Evolutionary conservation across 2,329 filamentous ascomycete species (phyloP).

Genomic region (Monosporascus sp.): DNA sequence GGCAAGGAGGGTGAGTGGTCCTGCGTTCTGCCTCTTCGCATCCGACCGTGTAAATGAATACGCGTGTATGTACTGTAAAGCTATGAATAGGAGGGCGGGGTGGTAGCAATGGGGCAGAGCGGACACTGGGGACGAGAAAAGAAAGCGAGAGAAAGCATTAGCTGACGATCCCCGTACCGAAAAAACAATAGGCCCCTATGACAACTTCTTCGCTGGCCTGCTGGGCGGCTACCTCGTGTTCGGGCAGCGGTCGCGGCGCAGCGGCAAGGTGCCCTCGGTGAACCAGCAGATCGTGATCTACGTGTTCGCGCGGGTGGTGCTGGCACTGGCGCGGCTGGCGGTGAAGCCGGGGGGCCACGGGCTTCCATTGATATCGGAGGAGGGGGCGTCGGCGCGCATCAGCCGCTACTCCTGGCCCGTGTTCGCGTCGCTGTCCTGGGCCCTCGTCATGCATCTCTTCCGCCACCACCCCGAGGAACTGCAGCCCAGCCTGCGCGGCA

Average conservation of each 20-base stretch:
- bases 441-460: conserved; percentile 91
- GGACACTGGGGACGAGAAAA: background rate
- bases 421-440: conserved; percentile 90
- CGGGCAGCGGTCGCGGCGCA: conserved; percentile 58
- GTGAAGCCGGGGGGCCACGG: conserved; percentile 56
- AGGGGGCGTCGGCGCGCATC: conserved; percentile 43
- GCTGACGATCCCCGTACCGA: conserved; percentile 1
- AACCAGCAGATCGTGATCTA: conserved; percentile 98
- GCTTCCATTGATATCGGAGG: conserved; percentile 44
- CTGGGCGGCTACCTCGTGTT: conserved; percentile 92
- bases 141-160: background rate
- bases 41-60: conserved; percentile 22
- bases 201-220: conserved; percentile 81
- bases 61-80: background rate
- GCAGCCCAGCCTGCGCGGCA: conserved; percentile 84
- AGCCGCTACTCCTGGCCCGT: conserved; percentile 79
- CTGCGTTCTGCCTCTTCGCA: background rate
- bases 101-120: background rate
- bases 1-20: conserved; percentile 50
- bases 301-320: conserved; percentile 85
- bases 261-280: conserved; percentile 68
- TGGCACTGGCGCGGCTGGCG: conserved; percentile 77
- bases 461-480: conserved; percentile 85
- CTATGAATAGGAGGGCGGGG: background rate
- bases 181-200: conserved; percentile 59